Percentiles rank a stretch among this genome's conserved stretches.
These are phyloP conservation scores for Trichoderma sp. DNA, from an alignment of 2,329 filamentous ascomycete species.

Conservation along the genomic window DNA sequence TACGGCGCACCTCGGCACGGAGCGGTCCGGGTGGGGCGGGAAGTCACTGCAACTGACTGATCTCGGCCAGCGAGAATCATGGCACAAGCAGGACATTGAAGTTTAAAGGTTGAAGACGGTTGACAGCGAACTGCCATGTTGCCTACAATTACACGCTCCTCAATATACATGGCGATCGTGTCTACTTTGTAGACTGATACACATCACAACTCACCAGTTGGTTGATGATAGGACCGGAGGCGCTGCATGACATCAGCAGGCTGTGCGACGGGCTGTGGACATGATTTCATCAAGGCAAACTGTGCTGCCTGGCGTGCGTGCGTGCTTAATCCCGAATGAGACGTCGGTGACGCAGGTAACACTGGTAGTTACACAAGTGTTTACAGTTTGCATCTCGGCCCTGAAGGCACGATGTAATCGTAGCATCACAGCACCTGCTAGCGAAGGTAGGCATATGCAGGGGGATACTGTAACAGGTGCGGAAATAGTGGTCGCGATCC, in stretches of 20 bases:
- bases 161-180: background rate
- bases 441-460: background rate
- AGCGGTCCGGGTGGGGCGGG: conserved; percentile 5
- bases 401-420: background rate
- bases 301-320: background rate
- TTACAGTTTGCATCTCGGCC: background rate
- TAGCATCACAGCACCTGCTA: background rate
- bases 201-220: too few species aligned
- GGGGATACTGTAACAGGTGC: background rate
- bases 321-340: background rate
- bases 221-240: background rate
- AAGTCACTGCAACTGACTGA: background rate
- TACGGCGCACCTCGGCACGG: background rate
- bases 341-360: background rate
- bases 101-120: background rate
- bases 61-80: background rate
- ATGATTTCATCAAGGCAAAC: background rate
- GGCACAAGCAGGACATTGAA: background rate
- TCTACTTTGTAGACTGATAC: background rate
- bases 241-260: background rate
- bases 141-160: background rate
- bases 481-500: background rate
- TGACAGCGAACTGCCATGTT: background rate
- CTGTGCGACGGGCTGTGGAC: background rate
- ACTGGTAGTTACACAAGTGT: background rate